phyloP scores from a whole-genome alignment of 495 filamentous ascomycete genomes.

The Xylaria venustula region DNA sequence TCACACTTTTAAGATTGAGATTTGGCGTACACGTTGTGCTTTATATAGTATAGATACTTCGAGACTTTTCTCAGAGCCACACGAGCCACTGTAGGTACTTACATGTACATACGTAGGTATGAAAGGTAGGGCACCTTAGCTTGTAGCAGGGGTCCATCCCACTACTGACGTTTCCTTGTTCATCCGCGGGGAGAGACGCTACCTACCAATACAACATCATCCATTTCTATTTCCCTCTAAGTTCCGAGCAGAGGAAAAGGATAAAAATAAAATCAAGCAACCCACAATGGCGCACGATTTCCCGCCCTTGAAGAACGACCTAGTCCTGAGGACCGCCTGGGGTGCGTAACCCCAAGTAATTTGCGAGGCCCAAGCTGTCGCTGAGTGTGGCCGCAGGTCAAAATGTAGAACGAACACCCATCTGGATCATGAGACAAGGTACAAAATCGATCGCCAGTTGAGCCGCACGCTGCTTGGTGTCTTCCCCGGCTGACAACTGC shows the following conservation, averaged over 20 bases:
- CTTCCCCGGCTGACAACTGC: conserved; percentile 11
- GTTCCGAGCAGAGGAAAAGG: not conserved
- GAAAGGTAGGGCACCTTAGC: not conserved
- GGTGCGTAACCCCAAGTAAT: conserved; percentile 51
- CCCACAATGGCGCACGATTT: conserved; percentile 63
- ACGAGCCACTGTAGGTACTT: no score
- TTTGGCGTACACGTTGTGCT: no score
- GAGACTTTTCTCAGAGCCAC: no score
- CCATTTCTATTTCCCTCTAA: not conserved
- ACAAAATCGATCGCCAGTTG: conserved; percentile 8
- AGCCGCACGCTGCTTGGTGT: not conserved
- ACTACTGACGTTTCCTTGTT: conserved; percentile 9
- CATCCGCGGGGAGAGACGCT: conserved; percentile 15
- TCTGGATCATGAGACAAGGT: conserved; percentile 99
- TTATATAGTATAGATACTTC: no score
- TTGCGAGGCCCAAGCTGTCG: conserved; percentile 24
- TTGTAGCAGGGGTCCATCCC: conserved; percentile 22
- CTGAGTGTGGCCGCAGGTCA: conserved; percentile 57
- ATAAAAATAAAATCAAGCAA: not conserved
- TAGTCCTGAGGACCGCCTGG: conserved; percentile 82
- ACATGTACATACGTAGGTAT: not conserved
- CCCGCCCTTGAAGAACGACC: conserved; percentile 81
- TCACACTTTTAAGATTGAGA: no score
- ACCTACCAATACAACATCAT: not conserved
- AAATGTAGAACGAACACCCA: conserved; percentile 84